A percentile compares a stretch with the other conserved stretches of the same genome.
These are phyloP conservation scores for Raphanus sativus DNA, from an alignment of 345 rosid genomes.

Conservation along the genomic window DNA sequence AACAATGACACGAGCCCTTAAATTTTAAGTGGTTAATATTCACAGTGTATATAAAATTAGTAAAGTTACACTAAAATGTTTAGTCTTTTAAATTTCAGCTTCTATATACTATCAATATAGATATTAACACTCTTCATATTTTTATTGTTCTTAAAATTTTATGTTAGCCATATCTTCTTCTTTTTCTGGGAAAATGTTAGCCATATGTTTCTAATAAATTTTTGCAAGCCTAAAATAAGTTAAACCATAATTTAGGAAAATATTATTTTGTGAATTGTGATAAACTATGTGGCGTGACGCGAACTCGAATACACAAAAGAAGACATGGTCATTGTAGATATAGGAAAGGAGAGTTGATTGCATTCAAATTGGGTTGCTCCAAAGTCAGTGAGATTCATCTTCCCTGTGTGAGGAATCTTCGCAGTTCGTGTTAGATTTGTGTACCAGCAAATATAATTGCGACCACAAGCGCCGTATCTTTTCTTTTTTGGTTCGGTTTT, in stretches of 20 bases:
- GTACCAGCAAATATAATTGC: background rate
- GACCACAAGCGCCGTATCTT: background rate
- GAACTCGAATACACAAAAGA: background rate
- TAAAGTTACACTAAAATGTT: background rate
- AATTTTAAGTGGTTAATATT: background rate
- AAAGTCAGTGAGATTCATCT: slow-evolving; percentile 4
- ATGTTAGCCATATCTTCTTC: background rate
- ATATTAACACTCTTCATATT: background rate
- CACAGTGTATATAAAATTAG: background rate
- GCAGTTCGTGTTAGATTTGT: slow-evolving; percentile 12
- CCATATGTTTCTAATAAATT: background rate
- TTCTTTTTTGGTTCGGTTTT: background rate
- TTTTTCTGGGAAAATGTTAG: background rate
- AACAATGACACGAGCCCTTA: background rate
- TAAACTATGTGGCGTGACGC: slow-evolving; percentile 2
- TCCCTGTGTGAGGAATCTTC: slow-evolving; percentile 16
- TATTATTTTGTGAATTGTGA: background rate
- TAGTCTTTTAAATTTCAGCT: background rate
- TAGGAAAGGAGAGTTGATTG: slow-evolving; percentile 1
- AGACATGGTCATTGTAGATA: background rate
- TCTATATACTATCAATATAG: background rate
- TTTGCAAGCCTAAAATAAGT: background rate
- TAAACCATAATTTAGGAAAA: background rate
- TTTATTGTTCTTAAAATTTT: background rate
- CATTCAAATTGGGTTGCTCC: slow-evolving; percentile 34